These are phyloP conservation scores for Epichloe sibirici DNA, from an alignment of 2,329 filamentous ascomycete species.

Conservation along the genomic window DNA sequence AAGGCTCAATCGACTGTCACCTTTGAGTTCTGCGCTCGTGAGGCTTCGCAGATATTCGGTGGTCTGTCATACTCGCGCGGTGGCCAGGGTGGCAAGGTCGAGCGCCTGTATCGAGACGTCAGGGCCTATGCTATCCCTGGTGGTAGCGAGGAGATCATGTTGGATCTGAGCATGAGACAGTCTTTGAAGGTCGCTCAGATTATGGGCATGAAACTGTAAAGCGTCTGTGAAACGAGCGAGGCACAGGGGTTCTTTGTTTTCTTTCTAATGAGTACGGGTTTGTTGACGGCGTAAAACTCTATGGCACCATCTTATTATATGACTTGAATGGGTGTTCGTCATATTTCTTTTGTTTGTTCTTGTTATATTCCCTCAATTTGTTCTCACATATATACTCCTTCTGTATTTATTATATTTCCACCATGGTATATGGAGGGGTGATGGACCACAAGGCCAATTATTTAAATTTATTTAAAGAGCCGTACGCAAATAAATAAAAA, in stretches of 20 bases:
- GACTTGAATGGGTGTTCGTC: not conserved
- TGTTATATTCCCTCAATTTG: not conserved
- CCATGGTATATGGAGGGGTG: not conserved
- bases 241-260: not conserved
- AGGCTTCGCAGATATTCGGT: slow-evolving; percentile 95
- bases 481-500: not conserved
- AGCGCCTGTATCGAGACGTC: slow-evolving; percentile 89
- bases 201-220: slow-evolving; percentile 88
- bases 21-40: slow-evolving; percentile 94
- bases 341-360: not conserved
- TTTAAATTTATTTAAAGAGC: not conserved
- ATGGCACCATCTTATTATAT: not conserved
- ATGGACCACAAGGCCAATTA: slow-evolving; percentile 1
- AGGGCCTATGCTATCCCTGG: slow-evolving; percentile 93
- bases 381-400: not conserved
- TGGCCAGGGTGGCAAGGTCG: slow-evolving; percentile 89
- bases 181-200: slow-evolving; percentile 78
- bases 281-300: not conserved
- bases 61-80: slow-evolving; percentile 85
- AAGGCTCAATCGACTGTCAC: slow-evolving; percentile 92
- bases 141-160: slow-evolving; percentile 96
- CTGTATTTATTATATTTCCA: not conserved
- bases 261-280: not conserved
- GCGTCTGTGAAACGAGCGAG: not conserved
- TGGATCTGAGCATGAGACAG: slow-evolving; percentile 90